Evolutionary conservation across 768 basidiomycete species (phyloP), one percentile per base, ranked within the genome.

Genomic region (Leccinum incarnatum): DNA sequence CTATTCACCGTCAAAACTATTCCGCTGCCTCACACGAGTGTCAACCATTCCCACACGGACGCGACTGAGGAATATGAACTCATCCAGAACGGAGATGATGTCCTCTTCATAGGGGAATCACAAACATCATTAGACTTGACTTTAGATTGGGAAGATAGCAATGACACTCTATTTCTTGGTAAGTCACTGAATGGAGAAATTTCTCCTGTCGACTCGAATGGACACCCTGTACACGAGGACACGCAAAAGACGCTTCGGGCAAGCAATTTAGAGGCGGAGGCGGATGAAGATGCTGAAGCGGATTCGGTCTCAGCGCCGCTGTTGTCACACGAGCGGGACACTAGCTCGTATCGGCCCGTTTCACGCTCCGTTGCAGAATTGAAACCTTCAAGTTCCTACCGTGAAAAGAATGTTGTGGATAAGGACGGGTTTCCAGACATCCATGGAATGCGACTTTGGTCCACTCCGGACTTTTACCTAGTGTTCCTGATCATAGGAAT

Each of bases 1-100:
- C 80, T 85, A 55, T 82, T 93, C 67, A 74, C 88, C 53, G 78
- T 95, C 32, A 81, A 83, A 17, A 80, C 83, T 6, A 79, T 95
- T 6, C 87, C 90, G 5, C 76, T 86, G 0, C 79, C 81, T 8
- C 67, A 75, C 2, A 64, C 74, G n/a, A 77, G 75, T 4, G 45
- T 23, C 8, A 27, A 25, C 7, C 0, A 15, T 27, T 25, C 7
- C 5, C 34, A 12, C 10, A 15, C 37, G 7, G 14, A 50, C 2
- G 10, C 48, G 14, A 40, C 53, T 4, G 72, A 69, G 19, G 61
- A 19, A 19, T 73, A 68, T 14, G 57, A 67, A 42, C 56, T 58
- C 7, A 61, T 71, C 29, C 60, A 57, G 21, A 54, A 59, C 25
- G 59, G 51, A 27, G 67, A 67, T 15, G 47, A 54, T 10, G 56